Percentiles rank a stretch among this genome's conserved stretches.
phyloP scores from a whole-genome alignment of 805 yeast species.

The Debaryomyces prosopidis region DNA sequence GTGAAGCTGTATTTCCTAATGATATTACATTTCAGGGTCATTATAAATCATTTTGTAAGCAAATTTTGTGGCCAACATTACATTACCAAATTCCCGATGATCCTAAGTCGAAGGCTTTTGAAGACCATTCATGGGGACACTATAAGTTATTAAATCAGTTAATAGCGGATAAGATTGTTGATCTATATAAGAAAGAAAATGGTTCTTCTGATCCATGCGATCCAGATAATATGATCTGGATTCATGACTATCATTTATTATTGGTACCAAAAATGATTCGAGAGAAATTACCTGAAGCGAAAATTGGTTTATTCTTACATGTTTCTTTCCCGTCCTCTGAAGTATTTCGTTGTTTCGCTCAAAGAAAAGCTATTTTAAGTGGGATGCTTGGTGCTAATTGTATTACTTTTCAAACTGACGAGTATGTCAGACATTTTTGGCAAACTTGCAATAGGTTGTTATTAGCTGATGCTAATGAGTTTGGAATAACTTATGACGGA shows the following conservation, averaged over 20 bases:
- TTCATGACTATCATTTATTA: conserved; percentile 90
- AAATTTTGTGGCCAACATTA: conserved; percentile 93
- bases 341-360: conserved; percentile 91
- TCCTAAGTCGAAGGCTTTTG: conserved; percentile 91
- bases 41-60: conserved; percentile 88
- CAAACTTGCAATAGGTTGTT: conserved; percentile 86
- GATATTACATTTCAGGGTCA: conserved; percentile 88
- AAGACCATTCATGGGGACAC: conserved; percentile 91
- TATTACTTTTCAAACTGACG: conserved; percentile 87
- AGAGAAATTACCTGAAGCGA: conserved; percentile 71
- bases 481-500: conserved; percentile 61
- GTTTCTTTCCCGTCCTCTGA: conserved; percentile 95
- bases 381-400: conserved; percentile 91
- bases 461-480: conserved; percentile 74
- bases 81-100: conserved; percentile 94
- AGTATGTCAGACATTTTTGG: conserved; percentile 89
- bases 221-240: conserved; percentile 75
- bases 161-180: conserved; percentile 75
- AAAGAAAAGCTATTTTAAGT: conserved; percentile 68
- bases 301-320: conserved; percentile 89
- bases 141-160: conserved; percentile 73
- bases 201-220: conserved; percentile 47
- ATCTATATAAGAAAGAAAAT: conserved; percentile 50
- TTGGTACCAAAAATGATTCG: conserved; percentile 85
- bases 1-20: conserved; percentile 68